phyloP scores from a whole-genome alignment of 371 early-diverging fungal species.

The Capniomyces stellatus region DNA sequence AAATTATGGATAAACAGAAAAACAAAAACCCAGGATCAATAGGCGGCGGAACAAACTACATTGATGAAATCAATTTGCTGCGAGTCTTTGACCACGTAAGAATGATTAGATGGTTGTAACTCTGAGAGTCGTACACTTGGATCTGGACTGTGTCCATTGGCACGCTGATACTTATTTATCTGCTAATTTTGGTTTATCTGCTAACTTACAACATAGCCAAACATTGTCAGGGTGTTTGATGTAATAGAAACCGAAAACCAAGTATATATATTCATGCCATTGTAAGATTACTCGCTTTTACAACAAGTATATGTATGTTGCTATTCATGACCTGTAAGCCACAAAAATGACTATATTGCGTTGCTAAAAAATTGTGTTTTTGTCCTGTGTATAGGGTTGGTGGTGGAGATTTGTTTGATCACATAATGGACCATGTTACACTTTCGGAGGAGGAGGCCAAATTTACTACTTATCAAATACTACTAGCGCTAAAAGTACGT shows the following conservation, averaged over 20 bases:
- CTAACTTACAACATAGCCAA: too few relatives aligned
- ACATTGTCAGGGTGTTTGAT: conserved; percentile 32
- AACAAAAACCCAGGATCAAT: conserved; percentile 18
- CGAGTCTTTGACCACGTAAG: conserved; percentile 26
- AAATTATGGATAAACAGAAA: conserved; percentile 33
- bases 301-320: background rate
- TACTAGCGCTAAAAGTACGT: conserved; percentile 30
- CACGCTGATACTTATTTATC: too few relatives aligned
- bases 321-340: too few relatives aligned
- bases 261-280: conserved; percentile 34
- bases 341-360: too few relatives aligned
- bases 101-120: too few relatives aligned
- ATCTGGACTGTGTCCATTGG: too few relatives aligned
- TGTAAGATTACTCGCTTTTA: conserved; percentile 3
- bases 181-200: too few relatives aligned
- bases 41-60: conserved; percentile 26
- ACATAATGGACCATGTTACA: conserved; percentile 16
- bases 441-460: conserved; percentile 31
- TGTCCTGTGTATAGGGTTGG: conserved; percentile 4
- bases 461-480: conserved; percentile 30
- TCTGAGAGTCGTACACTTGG: too few relatives aligned
- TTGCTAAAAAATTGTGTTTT: background rate
- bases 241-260: conserved; percentile 25
- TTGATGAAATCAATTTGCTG: conserved; percentile 30
- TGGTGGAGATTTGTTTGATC: conserved; percentile 40